Conservation (phyloP, 2,329 filamentous ascomycete species). For the Penicillium crustosum region DNA sequence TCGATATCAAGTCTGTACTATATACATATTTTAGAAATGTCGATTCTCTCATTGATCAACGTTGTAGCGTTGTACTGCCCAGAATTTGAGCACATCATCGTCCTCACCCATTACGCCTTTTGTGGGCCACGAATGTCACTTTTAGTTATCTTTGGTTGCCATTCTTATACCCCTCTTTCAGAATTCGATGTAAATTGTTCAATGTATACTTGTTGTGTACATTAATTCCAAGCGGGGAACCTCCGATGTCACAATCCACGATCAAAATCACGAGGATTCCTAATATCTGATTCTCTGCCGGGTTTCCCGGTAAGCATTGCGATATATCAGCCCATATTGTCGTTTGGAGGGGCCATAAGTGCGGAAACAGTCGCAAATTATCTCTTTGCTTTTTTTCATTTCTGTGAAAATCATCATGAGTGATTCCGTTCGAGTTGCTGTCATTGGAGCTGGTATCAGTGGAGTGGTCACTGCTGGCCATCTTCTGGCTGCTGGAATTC, state of each 20-base stretch:
- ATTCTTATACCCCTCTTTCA: conserved; percentile 12
- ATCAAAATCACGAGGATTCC: conserved; percentile 24
- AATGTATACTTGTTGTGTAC: neutral
- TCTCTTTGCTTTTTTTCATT: neutral
- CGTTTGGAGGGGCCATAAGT: conserved; percentile 5
- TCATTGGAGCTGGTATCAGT: conserved; percentile 55
- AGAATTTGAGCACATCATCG: conserved; percentile 34
- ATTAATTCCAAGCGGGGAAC: conserved; percentile 1
- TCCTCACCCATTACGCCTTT: conserved; percentile 30
- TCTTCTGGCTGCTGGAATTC: conserved; percentile 46
- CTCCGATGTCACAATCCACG: conserved; percentile 26
- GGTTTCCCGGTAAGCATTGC: conserved; percentile 11
- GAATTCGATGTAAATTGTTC: neutral
- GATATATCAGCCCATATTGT: conserved; percentile 11
- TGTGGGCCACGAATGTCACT: conserved; percentile 2
- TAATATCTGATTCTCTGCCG: conserved; percentile 2
- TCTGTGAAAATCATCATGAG: conserved; percentile 18
- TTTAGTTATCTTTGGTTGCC: neutral
- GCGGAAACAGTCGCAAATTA: neutral
- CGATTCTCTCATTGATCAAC: neutral
- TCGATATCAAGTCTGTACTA: neutral
- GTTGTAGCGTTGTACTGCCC: neutral
- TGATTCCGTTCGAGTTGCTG: conserved; percentile 37
- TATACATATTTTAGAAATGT: neutral
- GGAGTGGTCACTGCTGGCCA: conserved; percentile 51